These are phyloP conservation scores for Rhizopogon rudus DNA, from an alignment of 768 basidiomycete genomes.

Conservation along the genomic window DNA sequence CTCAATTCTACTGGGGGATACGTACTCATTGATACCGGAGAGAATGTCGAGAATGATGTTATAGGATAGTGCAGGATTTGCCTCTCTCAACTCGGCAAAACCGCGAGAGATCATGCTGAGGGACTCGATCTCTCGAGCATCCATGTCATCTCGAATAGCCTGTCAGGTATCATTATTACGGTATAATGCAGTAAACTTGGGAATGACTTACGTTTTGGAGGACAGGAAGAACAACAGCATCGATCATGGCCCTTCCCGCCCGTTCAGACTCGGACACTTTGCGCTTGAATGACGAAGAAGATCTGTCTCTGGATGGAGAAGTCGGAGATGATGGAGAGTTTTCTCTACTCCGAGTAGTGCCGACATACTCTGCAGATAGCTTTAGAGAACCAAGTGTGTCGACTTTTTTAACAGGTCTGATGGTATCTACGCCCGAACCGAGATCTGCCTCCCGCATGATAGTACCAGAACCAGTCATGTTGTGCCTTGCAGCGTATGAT, in stretches of 20 bases:
- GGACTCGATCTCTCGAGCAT: constrained; percentile 83
- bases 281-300: constrained; percentile 39
- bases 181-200: background rate
- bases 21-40: constrained; percentile 87
- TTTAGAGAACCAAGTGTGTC: constrained; percentile 74
- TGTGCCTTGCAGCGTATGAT: constrained; percentile 74
- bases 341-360: constrained; percentile 57
- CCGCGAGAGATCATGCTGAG: constrained; percentile 87
- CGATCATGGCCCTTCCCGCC: constrained; percentile 66
- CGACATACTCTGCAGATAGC: constrained; percentile 77
- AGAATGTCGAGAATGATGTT: constrained; percentile 86
- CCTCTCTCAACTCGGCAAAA: constrained; percentile 78
- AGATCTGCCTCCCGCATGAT: constrained; percentile 76
- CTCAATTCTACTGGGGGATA: constrained; percentile 11
- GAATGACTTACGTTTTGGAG: constrained; percentile 57
- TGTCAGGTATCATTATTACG: constrained; percentile 22
- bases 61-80: constrained; percentile 83
- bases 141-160: constrained; percentile 81
- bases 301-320: constrained; percentile 33
- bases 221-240: constrained; percentile 81
- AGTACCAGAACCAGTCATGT: constrained; percentile 59
- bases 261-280: constrained; percentile 52
- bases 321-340: constrained; percentile 36
- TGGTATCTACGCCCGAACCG: constrained; percentile 86
- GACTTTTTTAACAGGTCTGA: constrained; percentile 90